Percentiles rank a stretch among this genome's conserved stretches.
Evolutionary conservation across 495 filamentous ascomycete genomes (phyloP).

Genomic region (Bombardia bombarda): DNA sequence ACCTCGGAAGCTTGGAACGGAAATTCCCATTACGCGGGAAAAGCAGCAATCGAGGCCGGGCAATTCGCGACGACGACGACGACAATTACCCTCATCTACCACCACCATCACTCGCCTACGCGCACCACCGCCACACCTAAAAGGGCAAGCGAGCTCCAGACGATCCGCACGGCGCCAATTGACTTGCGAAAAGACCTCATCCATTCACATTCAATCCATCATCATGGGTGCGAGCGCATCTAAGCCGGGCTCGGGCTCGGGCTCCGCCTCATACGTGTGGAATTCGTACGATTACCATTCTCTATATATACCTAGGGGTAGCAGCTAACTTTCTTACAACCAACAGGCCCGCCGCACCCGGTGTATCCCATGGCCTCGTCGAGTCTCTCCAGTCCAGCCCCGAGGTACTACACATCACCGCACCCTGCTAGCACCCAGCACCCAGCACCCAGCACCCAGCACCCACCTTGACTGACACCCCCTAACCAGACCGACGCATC

Average conservation of each 20-base stretch:
- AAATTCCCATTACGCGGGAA: background rate
- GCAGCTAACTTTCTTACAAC: background rate
- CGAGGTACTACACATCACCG: constrained; percentile 51
- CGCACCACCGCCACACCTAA: too few species aligned
- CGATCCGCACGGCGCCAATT: constrained; percentile 7
- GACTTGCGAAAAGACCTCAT: too few species aligned
- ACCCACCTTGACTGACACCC: background rate
- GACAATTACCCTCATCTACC: background rate
- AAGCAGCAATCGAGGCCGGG: background rate
- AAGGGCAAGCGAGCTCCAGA: too few species aligned
- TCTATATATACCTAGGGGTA: background rate
- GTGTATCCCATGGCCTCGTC: constrained; percentile 79
- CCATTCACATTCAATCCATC: too few species aligned
- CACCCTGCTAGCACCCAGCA: background rate
- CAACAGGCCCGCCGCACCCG: constrained; percentile 67
- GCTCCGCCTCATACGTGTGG: constrained; percentile 39
- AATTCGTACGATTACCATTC: constrained; percentile 30
- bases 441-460: background rate
- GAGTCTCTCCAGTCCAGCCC: constrained; percentile 72
- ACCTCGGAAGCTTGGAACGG: background rate
- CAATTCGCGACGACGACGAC: background rate
- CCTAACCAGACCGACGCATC: constrained; percentile 68
- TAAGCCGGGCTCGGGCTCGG: constrained; percentile 33
- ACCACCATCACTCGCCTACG: background rate
- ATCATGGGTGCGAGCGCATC: constrained; percentile 44